Evolutionary conservation across 2,329 filamentous ascomycete genomes (phyloP).

Genomic region (Aurifilum marmelostoma): DNA sequence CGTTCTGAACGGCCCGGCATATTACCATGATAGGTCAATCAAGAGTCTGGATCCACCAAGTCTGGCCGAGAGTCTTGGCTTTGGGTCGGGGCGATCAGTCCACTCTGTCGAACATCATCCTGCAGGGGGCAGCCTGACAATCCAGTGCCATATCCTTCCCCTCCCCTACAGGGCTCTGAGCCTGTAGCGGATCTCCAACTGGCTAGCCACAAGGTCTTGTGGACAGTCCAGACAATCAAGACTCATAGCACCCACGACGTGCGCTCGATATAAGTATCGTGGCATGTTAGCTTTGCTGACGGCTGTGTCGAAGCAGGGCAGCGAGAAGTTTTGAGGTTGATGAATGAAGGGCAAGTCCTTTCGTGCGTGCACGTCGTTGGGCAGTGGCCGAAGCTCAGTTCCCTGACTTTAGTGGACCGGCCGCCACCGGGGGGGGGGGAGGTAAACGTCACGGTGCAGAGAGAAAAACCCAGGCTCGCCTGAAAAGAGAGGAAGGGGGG

Average conservation of each 20-base stretch:
- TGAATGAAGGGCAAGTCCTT: neutral
- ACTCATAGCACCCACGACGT: neutral
- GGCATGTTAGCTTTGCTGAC: neutral
- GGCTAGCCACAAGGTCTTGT: too few relatives aligned
- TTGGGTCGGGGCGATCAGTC: neutral
- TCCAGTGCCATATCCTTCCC: too few relatives aligned
- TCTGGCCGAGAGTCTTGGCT: neutral
- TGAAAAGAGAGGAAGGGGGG: neutral
- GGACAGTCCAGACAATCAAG: neutral
- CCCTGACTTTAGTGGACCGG: too few relatives aligned
- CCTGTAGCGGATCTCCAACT: neutral
- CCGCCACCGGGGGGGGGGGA: too few relatives aligned
- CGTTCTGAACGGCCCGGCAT: neutral
- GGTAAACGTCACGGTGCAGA: too few relatives aligned
- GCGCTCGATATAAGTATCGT: neutral
- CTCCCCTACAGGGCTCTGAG: neutral
- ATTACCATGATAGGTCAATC: neutral
- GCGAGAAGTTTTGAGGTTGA: neutral
- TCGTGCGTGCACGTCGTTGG: neutral
- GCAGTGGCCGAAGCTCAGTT: neutral
- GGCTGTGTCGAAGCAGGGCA: neutral
- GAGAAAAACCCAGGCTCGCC: too few relatives aligned
- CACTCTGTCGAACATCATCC: neutral
- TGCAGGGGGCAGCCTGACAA: neutral
- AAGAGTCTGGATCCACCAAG: neutral